Evolutionary conservation across 495 filamentous ascomycete species (phyloP).

Genomic region (Aspergillus bertholletiae): DNA sequence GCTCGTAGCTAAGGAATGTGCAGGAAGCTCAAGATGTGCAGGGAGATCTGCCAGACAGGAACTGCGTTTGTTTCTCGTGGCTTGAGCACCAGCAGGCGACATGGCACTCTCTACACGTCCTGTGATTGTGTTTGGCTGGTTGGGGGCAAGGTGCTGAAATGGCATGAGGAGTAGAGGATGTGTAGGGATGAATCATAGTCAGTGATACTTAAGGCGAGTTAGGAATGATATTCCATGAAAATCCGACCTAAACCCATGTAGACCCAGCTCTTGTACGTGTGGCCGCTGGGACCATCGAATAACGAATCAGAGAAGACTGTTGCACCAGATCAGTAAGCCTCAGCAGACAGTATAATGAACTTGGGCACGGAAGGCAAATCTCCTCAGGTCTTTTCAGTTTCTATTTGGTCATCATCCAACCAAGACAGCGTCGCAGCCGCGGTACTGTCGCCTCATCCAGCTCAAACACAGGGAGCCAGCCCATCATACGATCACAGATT

Average conservation of each 20-base stretch:
- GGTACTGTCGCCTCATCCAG: conserved; percentile 23
- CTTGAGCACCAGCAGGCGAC: background rate
- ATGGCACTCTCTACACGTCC: background rate
- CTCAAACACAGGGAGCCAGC: conserved; percentile 9
- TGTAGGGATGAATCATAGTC: background rate
- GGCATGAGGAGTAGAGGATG: background rate
- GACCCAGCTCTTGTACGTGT: background rate
- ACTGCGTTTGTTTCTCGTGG: background rate
- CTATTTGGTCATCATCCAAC: conserved; percentile 45
- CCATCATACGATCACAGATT: conserved; percentile 13
- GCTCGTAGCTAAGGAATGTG: background rate
- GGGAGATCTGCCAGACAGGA: background rate
- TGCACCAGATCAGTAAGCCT: background rate
- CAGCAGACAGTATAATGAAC: no score
- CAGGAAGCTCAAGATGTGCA: background rate
- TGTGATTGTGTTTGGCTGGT: background rate
- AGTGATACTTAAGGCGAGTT: background rate
- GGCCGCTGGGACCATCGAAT: background rate
- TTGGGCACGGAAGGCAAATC: no score
- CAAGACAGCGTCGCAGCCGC: conserved; percentile 30
- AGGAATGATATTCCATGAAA: background rate
- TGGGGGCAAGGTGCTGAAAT: background rate
- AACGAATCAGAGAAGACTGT: background rate
- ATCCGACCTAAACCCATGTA: background rate
- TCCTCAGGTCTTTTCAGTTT: conserved; percentile 64